These are phyloP conservation scores for Cymbopogon citratus DNA, from an alignment of 176 grass and related monocot genomes.

Conservation along the genomic window DNA sequence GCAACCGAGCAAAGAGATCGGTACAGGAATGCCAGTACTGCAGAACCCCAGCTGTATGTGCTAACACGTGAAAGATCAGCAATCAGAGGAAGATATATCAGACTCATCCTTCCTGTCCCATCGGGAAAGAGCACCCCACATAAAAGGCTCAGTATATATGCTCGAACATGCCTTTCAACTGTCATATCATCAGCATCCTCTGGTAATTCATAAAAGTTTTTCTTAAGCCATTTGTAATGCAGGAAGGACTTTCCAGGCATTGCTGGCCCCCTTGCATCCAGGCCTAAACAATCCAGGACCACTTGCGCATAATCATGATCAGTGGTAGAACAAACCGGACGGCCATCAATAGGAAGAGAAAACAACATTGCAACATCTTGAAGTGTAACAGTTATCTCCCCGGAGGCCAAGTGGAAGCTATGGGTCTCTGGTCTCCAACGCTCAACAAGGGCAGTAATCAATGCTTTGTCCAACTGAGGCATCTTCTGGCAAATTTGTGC, in stretches of 20 bases:
- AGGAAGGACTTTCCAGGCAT: slow-evolving; percentile 60
- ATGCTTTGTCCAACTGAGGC: slow-evolving; percentile 55
- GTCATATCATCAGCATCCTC: slow-evolving; percentile 42
- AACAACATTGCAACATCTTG: slow-evolving; percentile 58
- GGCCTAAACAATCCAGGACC: slow-evolving; percentile 54
- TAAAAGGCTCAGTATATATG: slow-evolving; percentile 63
- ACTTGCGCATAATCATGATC: slow-evolving; percentile 55
- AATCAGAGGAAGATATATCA: slow-evolving; percentile 59
- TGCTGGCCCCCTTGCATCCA: slow-evolving; percentile 46
- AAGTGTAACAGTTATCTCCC: slow-evolving; percentile 54
- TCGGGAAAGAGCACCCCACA: slow-evolving; percentile 61
- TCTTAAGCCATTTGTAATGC: slow-evolving; percentile 63
- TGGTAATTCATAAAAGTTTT: slow-evolving; percentile 57
- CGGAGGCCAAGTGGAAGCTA: slow-evolving; percentile 52
- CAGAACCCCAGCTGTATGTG: slow-evolving; percentile 50
- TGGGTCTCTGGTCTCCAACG: slow-evolving; percentile 62
- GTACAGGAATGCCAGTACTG: slow-evolving; percentile 53
- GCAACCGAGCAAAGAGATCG: slow-evolving; percentile 60
- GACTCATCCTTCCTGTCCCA: slow-evolving; percentile 53
- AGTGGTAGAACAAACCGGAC: slow-evolving; percentile 46
- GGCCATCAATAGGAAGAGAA: slow-evolving; percentile 47
- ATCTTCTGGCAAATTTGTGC: slow-evolving; percentile 60
- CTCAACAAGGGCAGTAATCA: slow-evolving; percentile 64
- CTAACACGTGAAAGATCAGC: slow-evolving; percentile 53
- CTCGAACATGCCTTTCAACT: slow-evolving; percentile 51